A percentile compares a stretch with the other conserved stretches of the same genome.
Evolutionary conservation across 78 protist genomes (phyloP).

Genomic region (Monocercomonoides exilis): DNA sequence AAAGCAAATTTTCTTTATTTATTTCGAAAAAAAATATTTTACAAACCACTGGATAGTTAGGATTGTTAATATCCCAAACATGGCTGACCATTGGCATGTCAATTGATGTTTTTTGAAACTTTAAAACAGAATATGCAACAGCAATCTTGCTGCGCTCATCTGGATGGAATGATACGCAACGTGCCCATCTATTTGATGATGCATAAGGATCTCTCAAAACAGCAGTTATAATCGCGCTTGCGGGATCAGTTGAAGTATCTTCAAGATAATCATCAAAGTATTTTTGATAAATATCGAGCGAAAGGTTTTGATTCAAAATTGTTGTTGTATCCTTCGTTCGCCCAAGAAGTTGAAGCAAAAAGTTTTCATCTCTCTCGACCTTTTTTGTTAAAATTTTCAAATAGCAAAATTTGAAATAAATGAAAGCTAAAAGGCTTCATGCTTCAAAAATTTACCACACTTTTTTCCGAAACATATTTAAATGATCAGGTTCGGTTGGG

Average conservation of each 20-base stretch:
- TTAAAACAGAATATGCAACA: constrained; percentile 47
- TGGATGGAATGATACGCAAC: constrained; percentile 49
- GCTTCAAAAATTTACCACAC: not conserved
- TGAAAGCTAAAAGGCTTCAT: not conserved
- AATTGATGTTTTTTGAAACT: constrained; percentile 40
- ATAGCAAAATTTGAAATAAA: constrained; percentile 30
- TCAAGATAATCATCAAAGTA: constrained; percentile 33
- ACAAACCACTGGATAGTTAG: constrained; percentile 49
- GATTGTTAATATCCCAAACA: constrained; percentile 47
- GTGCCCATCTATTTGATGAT: constrained; percentile 35
- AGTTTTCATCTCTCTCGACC: constrained; percentile 45
- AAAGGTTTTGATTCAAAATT: constrained; percentile 41
- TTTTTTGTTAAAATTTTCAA: constrained; percentile 32
- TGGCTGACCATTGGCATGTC: not conserved
- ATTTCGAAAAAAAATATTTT: no score
- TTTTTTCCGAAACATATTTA: constrained; percentile 33
- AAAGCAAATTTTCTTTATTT: no score
- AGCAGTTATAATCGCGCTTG: constrained; percentile 47
- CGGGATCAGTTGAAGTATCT: constrained; percentile 46
- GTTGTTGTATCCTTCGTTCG: constrained; percentile 27
- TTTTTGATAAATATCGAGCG: constrained; percentile 57
- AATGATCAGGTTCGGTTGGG: constrained; percentile 29
- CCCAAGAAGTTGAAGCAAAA: not conserved
- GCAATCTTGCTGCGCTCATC: constrained; percentile 56
- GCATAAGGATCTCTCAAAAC: constrained; percentile 38